Conservation (phyloP, 2,329 filamentous ascomycete genomes). For the Drechslerella coelobrocha region DNA sequence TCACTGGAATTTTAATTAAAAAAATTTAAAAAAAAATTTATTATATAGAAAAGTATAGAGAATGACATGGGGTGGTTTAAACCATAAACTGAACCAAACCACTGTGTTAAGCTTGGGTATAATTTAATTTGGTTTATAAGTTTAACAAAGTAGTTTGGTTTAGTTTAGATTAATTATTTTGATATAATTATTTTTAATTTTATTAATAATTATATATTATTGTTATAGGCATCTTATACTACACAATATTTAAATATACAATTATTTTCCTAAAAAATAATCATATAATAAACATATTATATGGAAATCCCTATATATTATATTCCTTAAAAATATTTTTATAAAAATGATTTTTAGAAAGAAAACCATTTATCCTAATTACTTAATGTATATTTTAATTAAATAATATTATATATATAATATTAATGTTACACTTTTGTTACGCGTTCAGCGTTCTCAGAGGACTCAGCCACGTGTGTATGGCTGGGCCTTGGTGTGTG, state of each 20-base stretch:
- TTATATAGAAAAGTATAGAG: no score
- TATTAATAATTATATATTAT: background rate
- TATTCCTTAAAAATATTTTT: background rate
- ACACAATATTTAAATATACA: background rate
- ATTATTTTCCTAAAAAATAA: background rate
- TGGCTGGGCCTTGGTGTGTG: background rate
- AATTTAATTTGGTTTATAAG: background rate
- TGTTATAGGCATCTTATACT: background rate
- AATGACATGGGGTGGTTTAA: no score
- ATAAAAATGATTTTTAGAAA: background rate
- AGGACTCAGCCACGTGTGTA: background rate
- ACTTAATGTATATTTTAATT: background rate
- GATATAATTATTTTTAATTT: background rate
- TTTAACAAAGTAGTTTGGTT: background rate
- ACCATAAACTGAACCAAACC: no score
- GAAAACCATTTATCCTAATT: background rate
- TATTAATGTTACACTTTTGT: constrained; percentile 1
- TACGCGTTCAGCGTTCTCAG: background rate
- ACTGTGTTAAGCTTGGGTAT: background rate
- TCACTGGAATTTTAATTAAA: no score
- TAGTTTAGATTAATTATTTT: no score
- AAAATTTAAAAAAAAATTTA: no score
- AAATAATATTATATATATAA: background rate
- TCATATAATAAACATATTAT: background rate
- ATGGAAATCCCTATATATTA: constrained; percentile 4